Evolutionary conservation across 768 basidiomycete species (phyloP).

Genomic region (Candolleomyces eurysporus): DNA sequence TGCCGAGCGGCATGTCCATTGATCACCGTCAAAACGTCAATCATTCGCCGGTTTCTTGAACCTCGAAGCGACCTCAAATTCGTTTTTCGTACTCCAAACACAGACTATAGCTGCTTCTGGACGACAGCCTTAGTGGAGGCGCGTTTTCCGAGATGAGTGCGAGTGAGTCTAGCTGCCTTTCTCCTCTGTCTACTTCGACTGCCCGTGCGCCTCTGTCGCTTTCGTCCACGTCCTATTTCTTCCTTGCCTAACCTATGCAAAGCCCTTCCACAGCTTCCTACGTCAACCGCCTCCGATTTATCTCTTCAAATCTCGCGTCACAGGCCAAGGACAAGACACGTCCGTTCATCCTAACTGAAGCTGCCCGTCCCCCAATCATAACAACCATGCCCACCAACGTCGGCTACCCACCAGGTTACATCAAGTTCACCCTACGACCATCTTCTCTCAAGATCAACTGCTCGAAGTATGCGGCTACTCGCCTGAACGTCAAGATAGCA

Average conservation of each 20-base stretch:
- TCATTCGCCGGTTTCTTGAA: too few relatives aligned
- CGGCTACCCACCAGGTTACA: slow-evolving; percentile 53
- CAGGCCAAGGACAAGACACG: not conserved
- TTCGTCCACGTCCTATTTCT: too few relatives aligned
- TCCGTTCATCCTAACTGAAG: slow-evolving; percentile 67
- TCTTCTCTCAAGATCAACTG: too few relatives aligned
- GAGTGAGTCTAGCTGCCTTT: slow-evolving; percentile 40
- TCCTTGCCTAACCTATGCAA: too few relatives aligned
- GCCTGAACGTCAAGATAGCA: slow-evolving; percentile 22
- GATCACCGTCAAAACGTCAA: too few relatives aligned
- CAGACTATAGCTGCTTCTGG: too few relatives aligned
- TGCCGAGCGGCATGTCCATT: too few relatives aligned
- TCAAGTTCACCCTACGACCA: slow-evolving; percentile 48
- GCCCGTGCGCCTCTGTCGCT: not conserved
- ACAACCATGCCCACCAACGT: slow-evolving; percentile 47
- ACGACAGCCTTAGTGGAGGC: slow-evolving; percentile 44
- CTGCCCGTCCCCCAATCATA: slow-evolving; percentile 59
- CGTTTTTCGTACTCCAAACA: too few relatives aligned
- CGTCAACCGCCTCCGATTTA: slow-evolving; percentile 41
- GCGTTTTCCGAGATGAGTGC: slow-evolving; percentile 60
- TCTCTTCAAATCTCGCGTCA: not conserved
- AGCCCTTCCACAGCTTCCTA: slow-evolving; percentile 54
- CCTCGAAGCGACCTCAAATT: too few relatives aligned
- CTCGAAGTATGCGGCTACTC: slow-evolving; percentile 33
- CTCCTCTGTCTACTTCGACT: not conserved